Conservation (phyloP, 1,139 yeast species). For the Debaryomycetaceae sp. region DNA sequence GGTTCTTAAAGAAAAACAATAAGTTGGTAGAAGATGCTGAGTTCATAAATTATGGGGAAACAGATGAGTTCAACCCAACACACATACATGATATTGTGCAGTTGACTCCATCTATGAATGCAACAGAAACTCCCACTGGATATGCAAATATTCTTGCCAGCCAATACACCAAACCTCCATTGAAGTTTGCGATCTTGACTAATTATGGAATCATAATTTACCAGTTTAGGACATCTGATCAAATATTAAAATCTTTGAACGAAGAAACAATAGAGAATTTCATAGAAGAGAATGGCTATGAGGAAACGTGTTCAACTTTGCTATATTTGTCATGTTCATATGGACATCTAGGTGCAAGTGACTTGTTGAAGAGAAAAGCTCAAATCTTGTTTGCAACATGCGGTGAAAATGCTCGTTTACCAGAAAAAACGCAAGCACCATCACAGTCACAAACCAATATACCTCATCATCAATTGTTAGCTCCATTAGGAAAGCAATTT, state of each 20-base stretch:
- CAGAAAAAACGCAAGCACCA: conserved; percentile 20
- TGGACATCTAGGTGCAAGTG: conserved; percentile 50
- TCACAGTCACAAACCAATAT: conserved; percentile 5
- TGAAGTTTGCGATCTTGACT: conserved; percentile 79
- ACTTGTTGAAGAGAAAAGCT: conserved; percentile 46
- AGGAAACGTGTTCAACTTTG: conserved; percentile 86
- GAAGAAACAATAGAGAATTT: conserved; percentile 53
- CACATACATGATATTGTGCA: conserved; percentile 70
- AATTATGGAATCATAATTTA: conserved; percentile 74
- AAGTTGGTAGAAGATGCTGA: conserved; percentile 82
- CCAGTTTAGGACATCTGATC: conserved; percentile 76
- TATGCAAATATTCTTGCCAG: conserved; percentile 81
- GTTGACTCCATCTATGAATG: conserved; percentile 66
- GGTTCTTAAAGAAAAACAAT: conserved; percentile 67
- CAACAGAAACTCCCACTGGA: conserved; percentile 72
- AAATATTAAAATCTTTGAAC: conserved; percentile 64
- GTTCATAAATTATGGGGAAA: conserved; percentile 52
- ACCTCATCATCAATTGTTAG: conserved; percentile 10
- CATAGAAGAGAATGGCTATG: conserved; percentile 48
- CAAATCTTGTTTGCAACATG: conserved; percentile 52
- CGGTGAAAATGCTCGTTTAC: conserved; percentile 51
- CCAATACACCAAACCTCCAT: conserved; percentile 64
- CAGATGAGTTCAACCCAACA: conserved; percentile 24
- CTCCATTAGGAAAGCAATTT: conserved; percentile 6
- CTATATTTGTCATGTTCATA: conserved; percentile 77